Conservation (phyloP, 768 basidiomycete genomes). For the Piloderma croceum region DNA sequence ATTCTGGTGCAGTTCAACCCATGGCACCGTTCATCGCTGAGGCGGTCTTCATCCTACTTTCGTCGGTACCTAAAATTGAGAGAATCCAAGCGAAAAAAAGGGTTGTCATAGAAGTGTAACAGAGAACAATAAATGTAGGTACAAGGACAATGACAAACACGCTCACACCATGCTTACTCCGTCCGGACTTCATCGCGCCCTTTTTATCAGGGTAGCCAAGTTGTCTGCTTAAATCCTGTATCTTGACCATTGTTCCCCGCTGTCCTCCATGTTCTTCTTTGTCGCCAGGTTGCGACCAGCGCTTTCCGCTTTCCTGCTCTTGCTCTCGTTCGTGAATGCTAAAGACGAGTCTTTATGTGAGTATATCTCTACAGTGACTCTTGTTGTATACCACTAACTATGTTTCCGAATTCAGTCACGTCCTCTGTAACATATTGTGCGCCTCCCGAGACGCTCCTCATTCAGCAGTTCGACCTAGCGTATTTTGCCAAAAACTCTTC, state of each 20-base stretch:
- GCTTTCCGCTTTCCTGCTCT: slow-evolving; percentile 32
- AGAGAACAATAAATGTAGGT: too few species aligned
- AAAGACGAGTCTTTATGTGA: slow-evolving; percentile 56
- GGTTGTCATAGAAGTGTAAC: too few species aligned
- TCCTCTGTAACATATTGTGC: slow-evolving; percentile 86
- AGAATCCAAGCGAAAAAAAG: too few species aligned
- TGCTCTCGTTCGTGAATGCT: slow-evolving; percentile 39
- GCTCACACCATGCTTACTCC: not conserved
- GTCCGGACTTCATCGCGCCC: too few species aligned
- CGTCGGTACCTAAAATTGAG: too few species aligned
- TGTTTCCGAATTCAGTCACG: slow-evolving; percentile 47
- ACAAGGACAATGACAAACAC: not conserved
- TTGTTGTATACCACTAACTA: slow-evolving; percentile 5
- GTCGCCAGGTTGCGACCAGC: slow-evolving; percentile 76
- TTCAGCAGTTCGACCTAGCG: slow-evolving; percentile 70
- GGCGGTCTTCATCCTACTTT: too few species aligned
- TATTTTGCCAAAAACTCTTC: slow-evolving; percentile 70
- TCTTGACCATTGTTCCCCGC: too few species aligned
- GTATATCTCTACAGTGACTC: slow-evolving; percentile 24
- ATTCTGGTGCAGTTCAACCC: too few species aligned
- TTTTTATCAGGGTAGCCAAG: too few species aligned
- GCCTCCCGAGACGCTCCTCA: slow-evolving; percentile 72
- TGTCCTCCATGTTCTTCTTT: slow-evolving; percentile 51
- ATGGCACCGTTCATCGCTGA: too few species aligned
- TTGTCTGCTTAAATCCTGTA: too few species aligned